Evolutionary conservation across 139 green algal genomes (phyloP).

Genomic region (Volvox africanus): DNA sequence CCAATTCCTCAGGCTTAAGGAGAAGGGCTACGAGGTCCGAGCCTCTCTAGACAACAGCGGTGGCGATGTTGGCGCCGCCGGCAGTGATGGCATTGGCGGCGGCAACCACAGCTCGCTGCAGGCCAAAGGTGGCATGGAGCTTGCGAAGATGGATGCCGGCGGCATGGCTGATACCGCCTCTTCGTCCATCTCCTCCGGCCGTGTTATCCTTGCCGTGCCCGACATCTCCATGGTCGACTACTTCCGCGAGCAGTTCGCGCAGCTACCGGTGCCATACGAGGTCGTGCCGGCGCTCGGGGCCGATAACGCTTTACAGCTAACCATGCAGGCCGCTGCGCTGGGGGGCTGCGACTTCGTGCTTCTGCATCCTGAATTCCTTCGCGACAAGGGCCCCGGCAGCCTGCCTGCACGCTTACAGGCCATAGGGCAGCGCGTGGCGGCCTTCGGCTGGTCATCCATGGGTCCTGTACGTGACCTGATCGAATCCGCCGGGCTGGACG

Average conservation of each 20-base stretch:
- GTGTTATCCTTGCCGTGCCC: conserved; percentile 63
- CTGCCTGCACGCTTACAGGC: conserved; percentile 35
- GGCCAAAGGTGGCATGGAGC: conserved; percentile 7
- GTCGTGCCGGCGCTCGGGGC: conserved; percentile 56
- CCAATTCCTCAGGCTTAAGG: conserved; percentile 31
- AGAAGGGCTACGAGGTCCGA: conserved; percentile 61
- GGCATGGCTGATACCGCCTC: background rate
- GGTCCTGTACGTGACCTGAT: conserved; percentile 61
- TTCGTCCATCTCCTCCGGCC: conserved; percentile 41
- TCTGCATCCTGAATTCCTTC: conserved; percentile 67
- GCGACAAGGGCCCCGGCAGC: conserved; percentile 30
- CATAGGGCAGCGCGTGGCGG: conserved; percentile 47
- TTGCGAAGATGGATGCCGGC: conserved; percentile 7
- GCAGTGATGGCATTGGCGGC: background rate
- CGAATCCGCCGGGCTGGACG: conserved; percentile 57
- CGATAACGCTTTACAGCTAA: conserved; percentile 58
- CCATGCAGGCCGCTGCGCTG: conserved; percentile 55
- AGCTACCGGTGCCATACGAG: conserved; percentile 59
- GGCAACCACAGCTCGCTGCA: background rate
- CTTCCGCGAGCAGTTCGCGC: conserved; percentile 63
- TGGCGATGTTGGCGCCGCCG: background rate
- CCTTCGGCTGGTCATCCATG: conserved; percentile 60
- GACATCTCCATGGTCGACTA: conserved; percentile 66
- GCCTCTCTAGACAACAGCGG: conserved; percentile 50
- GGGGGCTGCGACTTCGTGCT: conserved; percentile 69